Conservation (phyloP, 2,329 filamentous ascomycete genomes). For the Fusarium sp. region DNA sequence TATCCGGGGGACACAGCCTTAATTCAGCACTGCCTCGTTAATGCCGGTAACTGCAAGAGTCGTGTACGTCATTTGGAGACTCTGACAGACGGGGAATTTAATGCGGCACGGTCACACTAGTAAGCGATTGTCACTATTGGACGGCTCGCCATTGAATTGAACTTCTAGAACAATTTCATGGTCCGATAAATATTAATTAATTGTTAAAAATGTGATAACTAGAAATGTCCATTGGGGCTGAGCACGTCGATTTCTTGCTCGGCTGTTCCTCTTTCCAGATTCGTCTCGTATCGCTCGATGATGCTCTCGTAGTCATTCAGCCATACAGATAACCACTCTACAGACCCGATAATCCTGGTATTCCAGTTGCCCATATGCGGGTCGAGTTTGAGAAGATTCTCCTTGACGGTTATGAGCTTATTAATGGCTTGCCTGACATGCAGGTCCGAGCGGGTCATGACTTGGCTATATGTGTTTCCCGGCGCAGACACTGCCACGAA, state of each 20-base stretch:
- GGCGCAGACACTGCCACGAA: slow-evolving; percentile 34
- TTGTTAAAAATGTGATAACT: background rate
- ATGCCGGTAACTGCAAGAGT: slow-evolving; percentile 18
- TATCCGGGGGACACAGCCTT: slow-evolving; percentile 11
- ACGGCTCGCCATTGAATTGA: background rate
- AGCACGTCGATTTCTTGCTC: slow-evolving; percentile 27
- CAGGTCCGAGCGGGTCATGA: slow-evolving; percentile 4
- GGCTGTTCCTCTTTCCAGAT: slow-evolving; percentile 27
- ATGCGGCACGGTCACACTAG: background rate
- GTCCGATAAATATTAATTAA: background rate
- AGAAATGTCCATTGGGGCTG: slow-evolving; percentile 31
- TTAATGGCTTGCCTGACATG: slow-evolving; percentile 21
- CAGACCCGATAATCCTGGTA: slow-evolving; percentile 32
- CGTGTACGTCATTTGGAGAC: slow-evolving; percentile 27
- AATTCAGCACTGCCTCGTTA: slow-evolving; percentile 6
- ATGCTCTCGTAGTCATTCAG: slow-evolving; percentile 32
- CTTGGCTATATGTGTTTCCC: slow-evolving; percentile 23
- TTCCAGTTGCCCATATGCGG: slow-evolving; percentile 34
- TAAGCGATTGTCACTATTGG: background rate
- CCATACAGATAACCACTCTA: slow-evolving; percentile 29
- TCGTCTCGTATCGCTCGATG: slow-evolving; percentile 27
- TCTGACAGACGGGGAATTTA: background rate
- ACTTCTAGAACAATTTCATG: slow-evolving; percentile 14
- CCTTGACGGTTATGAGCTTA: slow-evolving; percentile 20
- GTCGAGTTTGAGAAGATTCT: slow-evolving; percentile 21